phyloP scores from a whole-genome alignment of 2,329 filamentous ascomycete genomes.

The Sclerotinia sclerotiorum region DNA sequence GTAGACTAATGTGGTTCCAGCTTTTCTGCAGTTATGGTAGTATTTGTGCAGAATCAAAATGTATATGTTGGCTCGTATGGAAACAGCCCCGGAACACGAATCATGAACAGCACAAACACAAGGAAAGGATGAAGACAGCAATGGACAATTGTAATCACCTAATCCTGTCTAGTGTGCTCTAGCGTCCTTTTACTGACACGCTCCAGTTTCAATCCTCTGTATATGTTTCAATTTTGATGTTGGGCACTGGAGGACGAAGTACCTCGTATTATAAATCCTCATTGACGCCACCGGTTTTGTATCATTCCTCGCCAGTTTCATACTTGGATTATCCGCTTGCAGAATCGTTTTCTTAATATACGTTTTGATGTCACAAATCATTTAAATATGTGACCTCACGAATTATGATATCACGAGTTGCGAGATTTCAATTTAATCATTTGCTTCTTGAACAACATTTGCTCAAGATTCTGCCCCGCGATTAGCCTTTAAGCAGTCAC shows the following conservation, averaged over 20 bases:
- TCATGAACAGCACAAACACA: not conserved
- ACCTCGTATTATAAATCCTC: not conserved
- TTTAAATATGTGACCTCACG: not conserved
- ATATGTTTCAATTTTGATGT: not conserved
- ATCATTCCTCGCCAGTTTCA: not conserved
- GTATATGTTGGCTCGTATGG: not conserved
- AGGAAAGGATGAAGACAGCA: not conserved
- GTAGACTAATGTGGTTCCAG: conserved; percentile 19
- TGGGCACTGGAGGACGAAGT: not conserved
- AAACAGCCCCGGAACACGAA: not conserved
- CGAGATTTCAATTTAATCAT: not conserved
- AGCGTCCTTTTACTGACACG: not conserved
- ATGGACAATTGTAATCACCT: not conserved
- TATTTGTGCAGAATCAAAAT: conserved; percentile 31
- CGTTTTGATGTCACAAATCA: not conserved
- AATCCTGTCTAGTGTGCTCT: not conserved
- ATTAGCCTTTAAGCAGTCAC: not conserved
- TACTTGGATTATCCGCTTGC: not conserved
- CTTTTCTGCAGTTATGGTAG: conserved; percentile 32
- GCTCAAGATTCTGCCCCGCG: not conserved
- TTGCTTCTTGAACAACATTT: not conserved
- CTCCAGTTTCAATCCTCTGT: not conserved
- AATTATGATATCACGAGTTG: not conserved
- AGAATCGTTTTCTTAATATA: not conserved
- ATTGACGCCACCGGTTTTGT: too few species aligned